Evolutionary conservation across 768 basidiomycete genomes (phyloP).

Genomic region (Mycena vulgaris): DNA sequence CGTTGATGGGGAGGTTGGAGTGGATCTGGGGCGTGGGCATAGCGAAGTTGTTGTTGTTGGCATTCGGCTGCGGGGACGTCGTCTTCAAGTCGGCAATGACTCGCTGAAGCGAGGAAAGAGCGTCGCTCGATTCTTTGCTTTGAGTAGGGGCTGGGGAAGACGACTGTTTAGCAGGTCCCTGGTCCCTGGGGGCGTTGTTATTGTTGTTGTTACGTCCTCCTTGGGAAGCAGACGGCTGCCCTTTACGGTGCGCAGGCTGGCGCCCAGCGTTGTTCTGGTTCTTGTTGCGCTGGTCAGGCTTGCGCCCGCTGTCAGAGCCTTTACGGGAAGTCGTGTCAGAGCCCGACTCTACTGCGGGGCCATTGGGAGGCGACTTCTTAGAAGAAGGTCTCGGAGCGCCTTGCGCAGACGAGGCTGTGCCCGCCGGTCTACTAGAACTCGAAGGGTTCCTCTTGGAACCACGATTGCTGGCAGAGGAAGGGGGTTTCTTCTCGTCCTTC

Average conservation of each 20-base stretch:
- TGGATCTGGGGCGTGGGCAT: conserved; percentile 64
- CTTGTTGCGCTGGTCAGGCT: conserved; percentile 71
- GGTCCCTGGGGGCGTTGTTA: conserved; percentile 53
- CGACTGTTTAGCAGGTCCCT: conserved; percentile 58
- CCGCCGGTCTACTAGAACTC: conserved; percentile 64
- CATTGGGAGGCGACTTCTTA: conserved; percentile 66
- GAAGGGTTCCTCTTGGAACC: conserved; percentile 73
- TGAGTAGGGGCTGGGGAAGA: conserved; percentile 65
- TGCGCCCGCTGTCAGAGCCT: conserved; percentile 68
- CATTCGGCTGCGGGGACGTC: conserved; percentile 69
- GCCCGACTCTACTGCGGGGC: conserved; percentile 72
- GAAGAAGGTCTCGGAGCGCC: conserved; percentile 71
- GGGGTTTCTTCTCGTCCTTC: conserved; percentile 84
- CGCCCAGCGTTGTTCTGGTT: conserved; percentile 62
- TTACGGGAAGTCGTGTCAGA: conserved; percentile 80
- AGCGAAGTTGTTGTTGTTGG: conserved; percentile 56
- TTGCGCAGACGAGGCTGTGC: conserved; percentile 54
- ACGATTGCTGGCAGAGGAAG: conserved; percentile 65
- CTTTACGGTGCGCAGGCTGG: conserved; percentile 68
- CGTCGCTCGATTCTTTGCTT: conserved; percentile 79
- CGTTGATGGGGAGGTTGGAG: conserved; percentile 75
- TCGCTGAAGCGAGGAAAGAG: conserved; percentile 89
- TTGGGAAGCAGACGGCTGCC: conserved; percentile 72
- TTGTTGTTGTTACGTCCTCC: conserved; percentile 60
- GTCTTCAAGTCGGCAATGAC: conserved; percentile 96